Evolutionary conservation across 169 alveolate species (phyloP), one percentile per base, ranked within the genome.

Genomic region (Plasmodium adleri): DNA sequence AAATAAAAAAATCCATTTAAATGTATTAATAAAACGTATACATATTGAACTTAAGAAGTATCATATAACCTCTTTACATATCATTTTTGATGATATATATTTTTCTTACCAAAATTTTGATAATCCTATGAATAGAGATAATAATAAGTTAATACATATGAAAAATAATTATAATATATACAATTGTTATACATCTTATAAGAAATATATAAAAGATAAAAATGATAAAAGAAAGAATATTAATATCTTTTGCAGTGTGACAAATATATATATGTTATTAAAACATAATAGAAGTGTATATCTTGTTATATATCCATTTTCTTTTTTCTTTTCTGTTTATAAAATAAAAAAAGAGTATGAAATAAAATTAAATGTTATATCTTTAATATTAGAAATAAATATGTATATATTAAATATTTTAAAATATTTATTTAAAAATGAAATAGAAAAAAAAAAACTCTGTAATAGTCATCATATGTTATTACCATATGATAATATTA

Each of bases 181-280:
- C 5, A 39, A 39, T 39, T 39, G 47, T 39, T 4, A 5, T 39
- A 39, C 8, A 67, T 7, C 10, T 3, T 15, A 60, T 20, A 72
- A 52, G 12, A 52, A 49, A 50, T 72, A 10, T 49, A 52, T 45
- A 72, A 5, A n/a, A 72, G n/a, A 3, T 28, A 26, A 49, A 22
- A 8, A 52, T 6, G 4, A 2, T 13, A 9, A 9, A 26, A 72
- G 0, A 26, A 54, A 32, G 0, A 60, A 73, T 13, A 26, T 73
- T 5, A 20, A 73, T 45, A 15, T 56, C 1, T n/a, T 20, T 22
- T 73, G 10, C 26, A 73, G 13, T 54, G 49, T 26, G 7, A 62
- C 86, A 6, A 73, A 73, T n/a, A 73, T 73, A 73, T 73, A 73
- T 32, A 3, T 70, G 17, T 73, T 28, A n/a, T 1, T 73, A 6